These are phyloP conservation scores for Colletotrichum sp. DNA, from an alignment of 2,329 filamentous ascomycete species.

Conservation along the genomic window DNA sequence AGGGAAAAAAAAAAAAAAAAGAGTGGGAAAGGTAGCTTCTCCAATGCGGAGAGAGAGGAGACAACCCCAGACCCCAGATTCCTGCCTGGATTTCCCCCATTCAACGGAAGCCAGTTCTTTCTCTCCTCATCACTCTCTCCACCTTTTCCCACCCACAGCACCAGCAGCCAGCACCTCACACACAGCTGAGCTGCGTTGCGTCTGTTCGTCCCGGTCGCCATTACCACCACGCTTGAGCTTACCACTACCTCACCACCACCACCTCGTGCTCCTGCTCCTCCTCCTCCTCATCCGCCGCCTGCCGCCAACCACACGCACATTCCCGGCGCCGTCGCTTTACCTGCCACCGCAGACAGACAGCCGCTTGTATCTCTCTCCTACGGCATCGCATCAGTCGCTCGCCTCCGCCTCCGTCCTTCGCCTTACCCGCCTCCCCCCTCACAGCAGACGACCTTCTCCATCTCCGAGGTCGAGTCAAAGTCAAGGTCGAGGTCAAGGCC, in stretches of 20 bases:
- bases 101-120: slow-evolving; percentile 27
- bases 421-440: background rate
- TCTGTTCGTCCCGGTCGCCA: slow-evolving; percentile 5
- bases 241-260: background rate
- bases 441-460: slow-evolving; percentile 19
- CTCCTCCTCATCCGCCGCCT: background rate
- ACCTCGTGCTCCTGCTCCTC: background rate
- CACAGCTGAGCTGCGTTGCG: background rate
- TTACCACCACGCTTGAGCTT: slow-evolving; percentile 9
- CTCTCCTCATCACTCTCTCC: slow-evolving; percentile 26
- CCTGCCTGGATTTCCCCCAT: slow-evolving; percentile 21
- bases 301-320: slow-evolving; percentile 10
- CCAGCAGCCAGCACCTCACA: slow-evolving; percentile 20
- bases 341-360: background rate
- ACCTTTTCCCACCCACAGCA: slow-evolving; percentile 34
- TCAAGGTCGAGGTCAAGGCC: background rate
- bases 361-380: background rate
- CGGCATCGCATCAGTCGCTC: background rate
- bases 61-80: slow-evolving; percentile 30
- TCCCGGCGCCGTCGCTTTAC: slow-evolving; percentile 17
- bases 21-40: slow-evolving; percentile 27
- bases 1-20: background rate
- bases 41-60: slow-evolving; percentile 48
- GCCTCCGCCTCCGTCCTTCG: background rate
- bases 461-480: slow-evolving; percentile 10